Percentiles rank a stretch among this genome's conserved stretches.
phyloP scores from a whole-genome alignment of 108 stramenopile species.

The Nannochloropsis oceanica region DNA sequence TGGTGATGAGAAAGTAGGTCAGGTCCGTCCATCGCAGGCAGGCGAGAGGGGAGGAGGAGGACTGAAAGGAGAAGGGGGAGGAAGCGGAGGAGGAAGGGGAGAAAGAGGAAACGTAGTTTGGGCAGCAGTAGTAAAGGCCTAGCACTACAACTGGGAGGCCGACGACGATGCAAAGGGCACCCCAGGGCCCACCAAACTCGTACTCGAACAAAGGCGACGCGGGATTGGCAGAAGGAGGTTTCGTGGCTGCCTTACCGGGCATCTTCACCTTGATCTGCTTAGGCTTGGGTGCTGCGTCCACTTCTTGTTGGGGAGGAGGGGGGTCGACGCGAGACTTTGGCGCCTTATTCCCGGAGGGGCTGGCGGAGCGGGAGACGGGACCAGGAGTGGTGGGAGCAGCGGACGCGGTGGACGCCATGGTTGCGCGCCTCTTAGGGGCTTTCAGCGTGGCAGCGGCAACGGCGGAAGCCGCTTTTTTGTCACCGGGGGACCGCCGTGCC shows the following conservation, averaged over 20 bases:
- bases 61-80: conserved; percentile 20
- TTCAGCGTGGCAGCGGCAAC: not conserved
- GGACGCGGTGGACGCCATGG: not conserved
- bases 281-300: too few relatives aligned
- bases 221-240: too few relatives aligned
- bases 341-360: not conserved
- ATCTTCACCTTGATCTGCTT: too few relatives aligned
- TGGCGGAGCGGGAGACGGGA: not conserved
- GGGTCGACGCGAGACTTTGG: not conserved
- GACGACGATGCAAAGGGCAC: conserved; percentile 49
- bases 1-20: not conserved
- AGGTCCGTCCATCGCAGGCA: not conserved
- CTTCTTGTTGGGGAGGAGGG: too few relatives aligned
- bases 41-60: conserved; percentile 41
- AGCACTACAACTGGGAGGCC: conserved; percentile 58
- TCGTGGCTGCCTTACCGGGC: too few relatives aligned
- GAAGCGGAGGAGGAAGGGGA: conserved; percentile 39
- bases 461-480: not conserved
- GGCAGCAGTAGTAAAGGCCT: conserved; percentile 28
- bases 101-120: not conserved
- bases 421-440: not conserved
- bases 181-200: conserved; percentile 92
- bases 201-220: conserved; percentile 21
- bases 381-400: not conserved
- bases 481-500: not conserved